Evolutionary conservation across 768 basidiomycete species (phyloP).

Genomic region (Amanita rubescens): DNA sequence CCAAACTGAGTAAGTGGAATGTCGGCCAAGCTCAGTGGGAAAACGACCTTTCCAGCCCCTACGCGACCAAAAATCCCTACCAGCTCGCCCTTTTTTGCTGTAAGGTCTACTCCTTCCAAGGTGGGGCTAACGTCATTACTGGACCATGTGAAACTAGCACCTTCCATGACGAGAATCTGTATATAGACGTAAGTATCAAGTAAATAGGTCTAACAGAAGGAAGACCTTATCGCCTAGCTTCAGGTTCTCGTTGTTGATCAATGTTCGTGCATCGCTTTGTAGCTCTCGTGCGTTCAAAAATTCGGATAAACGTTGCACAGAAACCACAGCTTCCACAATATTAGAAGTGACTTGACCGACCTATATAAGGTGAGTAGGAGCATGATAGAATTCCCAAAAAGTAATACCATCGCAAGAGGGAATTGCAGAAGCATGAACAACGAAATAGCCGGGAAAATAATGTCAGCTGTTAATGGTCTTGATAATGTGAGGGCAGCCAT

Average conservation of each 20-base stretch:
- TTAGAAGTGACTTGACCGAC: slow-evolving; percentile 69
- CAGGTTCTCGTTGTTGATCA: slow-evolving; percentile 36
- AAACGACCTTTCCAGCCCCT: slow-evolving; percentile 76
- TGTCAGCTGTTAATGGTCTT: slow-evolving; percentile 74
- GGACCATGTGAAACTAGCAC: slow-evolving; percentile 82
- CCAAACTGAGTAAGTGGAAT: background rate
- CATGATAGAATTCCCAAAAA: background rate
- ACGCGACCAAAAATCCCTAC: slow-evolving; percentile 84
- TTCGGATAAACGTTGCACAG: slow-evolving; percentile 64
- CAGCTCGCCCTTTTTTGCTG: slow-evolving; percentile 76
- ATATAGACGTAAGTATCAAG: background rate
- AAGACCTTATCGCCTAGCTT: slow-evolving; percentile 54
- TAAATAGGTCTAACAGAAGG: background rate
- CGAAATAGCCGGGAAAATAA: slow-evolving; percentile 95
- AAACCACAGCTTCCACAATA: slow-evolving; percentile 82
- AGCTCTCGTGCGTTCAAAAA: slow-evolving; percentile 80
- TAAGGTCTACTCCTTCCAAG: slow-evolving; percentile 71
- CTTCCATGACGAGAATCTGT: slow-evolving; percentile 58
- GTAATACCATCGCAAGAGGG: slow-evolving; percentile 74
- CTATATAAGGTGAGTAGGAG: slow-evolving; percentile 24
- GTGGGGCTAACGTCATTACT: slow-evolving; percentile 48
- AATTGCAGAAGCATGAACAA: slow-evolving; percentile 85
- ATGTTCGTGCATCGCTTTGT: slow-evolving; percentile 64
- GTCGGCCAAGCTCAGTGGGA: background rate
- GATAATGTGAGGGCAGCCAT: slow-evolving; percentile 55